phyloP scores from a whole-genome alignment of 495 filamentous ascomycete species.

The Penicillium canariense region DNA sequence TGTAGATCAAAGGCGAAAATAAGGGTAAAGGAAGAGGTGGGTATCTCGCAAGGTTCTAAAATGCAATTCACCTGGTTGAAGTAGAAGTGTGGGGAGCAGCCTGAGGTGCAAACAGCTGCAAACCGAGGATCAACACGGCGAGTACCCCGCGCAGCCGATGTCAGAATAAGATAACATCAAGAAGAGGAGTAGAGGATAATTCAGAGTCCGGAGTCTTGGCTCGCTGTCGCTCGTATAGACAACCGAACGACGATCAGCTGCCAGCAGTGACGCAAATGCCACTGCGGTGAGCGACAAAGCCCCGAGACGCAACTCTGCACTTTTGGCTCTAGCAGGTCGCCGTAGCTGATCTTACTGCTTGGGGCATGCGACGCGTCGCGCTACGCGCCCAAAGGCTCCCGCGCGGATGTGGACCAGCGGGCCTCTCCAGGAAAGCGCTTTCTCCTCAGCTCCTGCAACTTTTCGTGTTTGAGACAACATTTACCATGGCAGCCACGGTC shows the following conservation, averaged over 20 bases:
- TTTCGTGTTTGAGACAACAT: not conserved
- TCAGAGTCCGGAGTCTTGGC: not conserved
- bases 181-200: slow-evolving; percentile 3
- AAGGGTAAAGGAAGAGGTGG: slow-evolving; percentile 19
- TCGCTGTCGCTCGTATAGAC: not conserved
- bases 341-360: slow-evolving; percentile 14
- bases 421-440: slow-evolving; percentile 13
- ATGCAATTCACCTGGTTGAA: not conserved
- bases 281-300: slow-evolving; percentile 1
- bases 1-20: slow-evolving; percentile 34
- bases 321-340: not conserved
- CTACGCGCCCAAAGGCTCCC: slow-evolving; percentile 7
- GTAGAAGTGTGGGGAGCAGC: slow-evolving; percentile 18
- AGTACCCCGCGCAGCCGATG: slow-evolving; percentile 3
- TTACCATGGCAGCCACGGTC: slow-evolving; percentile 59
- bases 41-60: not conserved
- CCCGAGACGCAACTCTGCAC: slow-evolving; percentile 7
- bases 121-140: slow-evolving; percentile 21
- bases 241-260: slow-evolving; percentile 11
- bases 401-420: slow-evolving; percentile 1
- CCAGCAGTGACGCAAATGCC: slow-evolving; percentile 10
- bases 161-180: slow-evolving; percentile 4
- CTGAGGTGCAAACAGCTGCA: slow-evolving; percentile 40
- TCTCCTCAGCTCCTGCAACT: slow-evolving; percentile 7
- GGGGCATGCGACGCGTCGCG: slow-evolving; percentile 23